Evolutionary conservation across 2,329 filamentous ascomycete genomes (phyloP), one percentile per base, ranked within the genome.

Genomic region (Pseudogymnoascus sp.): DNA sequence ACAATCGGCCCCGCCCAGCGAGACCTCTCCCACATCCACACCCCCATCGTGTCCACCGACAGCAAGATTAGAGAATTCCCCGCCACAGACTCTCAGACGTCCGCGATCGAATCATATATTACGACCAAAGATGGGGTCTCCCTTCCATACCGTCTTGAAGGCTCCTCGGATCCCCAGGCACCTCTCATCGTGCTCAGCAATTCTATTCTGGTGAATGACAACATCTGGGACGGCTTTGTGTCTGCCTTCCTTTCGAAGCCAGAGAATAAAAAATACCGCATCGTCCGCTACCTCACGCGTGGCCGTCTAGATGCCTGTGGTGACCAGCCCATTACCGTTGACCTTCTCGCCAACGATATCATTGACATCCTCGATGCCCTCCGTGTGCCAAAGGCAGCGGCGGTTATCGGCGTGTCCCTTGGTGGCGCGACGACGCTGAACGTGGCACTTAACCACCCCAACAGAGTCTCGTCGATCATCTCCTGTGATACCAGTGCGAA

Each of bases 221-320:
- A 83, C 72, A 94, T 96, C 82, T 96, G 91, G 91, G 88, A 94
- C 68, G 79, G 80, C 1, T 84, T 95, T 64, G 76, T 94, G 0
- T 60, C 64, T 1, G 60, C 63, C 6, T 72, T 72, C 65, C 63
- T 72, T 31, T 67, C 70, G 2, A 45, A 39, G 0, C 65, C 69
- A 5, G 59, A 61, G 3, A 69, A 70, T 58, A 66, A 69, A 45
- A 69, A 84, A 39, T 87, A 91, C 72, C 86, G 89, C 60, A 81
- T 95, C 66, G 78, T 96, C 1, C 86, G 91, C 8, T 95, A 92
- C 76, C 84, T 91, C 72, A 82, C 84, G 2, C 90, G 91, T 60
- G 91, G 91, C 5, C 66, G 70, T 58, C 55, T 39, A 4, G 49
- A 21, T 5, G 67, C 1, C 43, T 61, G 8, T 62, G 70, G 70